A percentile compares a stretch with the other conserved stretches of the same genome.
Conservation (phyloP, 2,329 filamentous ascomycete genomes). For the Lecanoromycetidae sp. region DNA sequence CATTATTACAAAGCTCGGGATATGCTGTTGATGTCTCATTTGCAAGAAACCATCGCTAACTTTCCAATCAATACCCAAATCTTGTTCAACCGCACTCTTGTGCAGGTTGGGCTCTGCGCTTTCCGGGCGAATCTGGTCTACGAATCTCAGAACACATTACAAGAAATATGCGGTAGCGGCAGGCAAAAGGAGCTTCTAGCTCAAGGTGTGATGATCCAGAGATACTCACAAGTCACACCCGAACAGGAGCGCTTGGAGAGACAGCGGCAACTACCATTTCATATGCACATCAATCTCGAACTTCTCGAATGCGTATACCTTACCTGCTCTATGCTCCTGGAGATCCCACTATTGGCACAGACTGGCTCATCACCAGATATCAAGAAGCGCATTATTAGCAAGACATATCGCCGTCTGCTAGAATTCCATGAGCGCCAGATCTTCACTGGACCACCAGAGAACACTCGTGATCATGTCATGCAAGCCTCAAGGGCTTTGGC, state of each 20-base stretch:
- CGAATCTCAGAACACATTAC: conserved; percentile 91
- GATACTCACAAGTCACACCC: conserved; percentile 88
- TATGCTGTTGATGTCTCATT: conserved; percentile 99
- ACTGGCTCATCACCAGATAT: conserved; percentile 93
- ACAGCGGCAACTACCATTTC: conserved; percentile 95
- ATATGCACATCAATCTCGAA: conserved; percentile 99
- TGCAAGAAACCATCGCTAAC: conserved; percentile 92
- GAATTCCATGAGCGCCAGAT: conserved; percentile 99
- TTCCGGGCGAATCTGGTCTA: conserved; percentile 96
- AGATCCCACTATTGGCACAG: conserved; percentile 93
- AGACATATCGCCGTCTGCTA: conserved; percentile 97
- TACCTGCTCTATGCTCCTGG: conserved; percentile 97
- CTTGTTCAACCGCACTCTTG: conserved; percentile 93
- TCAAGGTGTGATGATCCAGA: conserved; percentile 96
- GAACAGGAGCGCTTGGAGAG: conserved; percentile 96
- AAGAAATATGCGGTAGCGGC: conserved; percentile 95
- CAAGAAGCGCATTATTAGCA: conserved; percentile 96
- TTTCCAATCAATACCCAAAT: conserved; percentile 98
- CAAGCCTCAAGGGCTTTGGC: conserved; percentile 95
- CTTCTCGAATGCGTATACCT: conserved; percentile 96
- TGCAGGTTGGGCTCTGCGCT: conserved; percentile 94
- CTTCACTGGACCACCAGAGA: conserved; percentile 95
- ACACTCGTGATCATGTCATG: conserved; percentile 98
- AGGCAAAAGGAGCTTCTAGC: conserved; percentile 95
- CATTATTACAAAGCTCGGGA: conserved; percentile 96